A percentile compares a stretch with the other conserved stretches of the same genome.
These are phyloP conservation scores for Xylaria longipes DNA, from an alignment of 495 filamentous ascomycete genomes.

Conservation along the genomic window DNA sequence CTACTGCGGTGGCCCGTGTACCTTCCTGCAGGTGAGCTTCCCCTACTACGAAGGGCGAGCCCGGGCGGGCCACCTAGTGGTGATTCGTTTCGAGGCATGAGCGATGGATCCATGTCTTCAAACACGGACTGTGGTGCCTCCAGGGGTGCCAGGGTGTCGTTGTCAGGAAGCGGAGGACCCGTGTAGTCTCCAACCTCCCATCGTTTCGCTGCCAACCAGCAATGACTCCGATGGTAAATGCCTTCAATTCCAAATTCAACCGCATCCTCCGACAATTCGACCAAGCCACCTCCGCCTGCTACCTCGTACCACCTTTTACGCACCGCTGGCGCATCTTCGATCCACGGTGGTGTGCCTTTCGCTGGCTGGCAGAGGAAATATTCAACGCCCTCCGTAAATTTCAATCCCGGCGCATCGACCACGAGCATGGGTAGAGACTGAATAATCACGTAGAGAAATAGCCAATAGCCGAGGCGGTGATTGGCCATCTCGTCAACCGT, in stretches of 20 bases:
- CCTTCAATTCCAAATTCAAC: constrained; percentile 90
- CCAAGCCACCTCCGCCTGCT: constrained; percentile 70
- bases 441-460: constrained; percentile 90
- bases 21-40: constrained; percentile 39
- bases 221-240: constrained; percentile 88
- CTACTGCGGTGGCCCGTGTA: constrained; percentile 47
- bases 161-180: constrained; percentile 30
- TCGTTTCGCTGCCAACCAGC: constrained; percentile 82
- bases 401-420: constrained; percentile 81
- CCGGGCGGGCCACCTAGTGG: constrained; percentile 40
- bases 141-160: constrained; percentile 40
- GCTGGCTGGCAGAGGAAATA: constrained; percentile 96
- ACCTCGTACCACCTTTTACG: constrained; percentile 83
- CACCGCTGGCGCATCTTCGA: constrained; percentile 68
- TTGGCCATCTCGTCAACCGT: constrained; percentile 75
- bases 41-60: constrained; percentile 41
- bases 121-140: constrained; percentile 47
- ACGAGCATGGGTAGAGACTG: constrained; percentile 91
- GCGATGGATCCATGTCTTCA: constrained; percentile 35
- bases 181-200: constrained; percentile 57
- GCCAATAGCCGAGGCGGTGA: constrained; percentile 85
- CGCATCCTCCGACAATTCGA: constrained; percentile 79
- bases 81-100: constrained; percentile 36
- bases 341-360: constrained; percentile 84
- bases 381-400: constrained; percentile 81